Evolutionary conservation across 306 rosid species (phyloP).

Genomic region (Castanea sativa): DNA sequence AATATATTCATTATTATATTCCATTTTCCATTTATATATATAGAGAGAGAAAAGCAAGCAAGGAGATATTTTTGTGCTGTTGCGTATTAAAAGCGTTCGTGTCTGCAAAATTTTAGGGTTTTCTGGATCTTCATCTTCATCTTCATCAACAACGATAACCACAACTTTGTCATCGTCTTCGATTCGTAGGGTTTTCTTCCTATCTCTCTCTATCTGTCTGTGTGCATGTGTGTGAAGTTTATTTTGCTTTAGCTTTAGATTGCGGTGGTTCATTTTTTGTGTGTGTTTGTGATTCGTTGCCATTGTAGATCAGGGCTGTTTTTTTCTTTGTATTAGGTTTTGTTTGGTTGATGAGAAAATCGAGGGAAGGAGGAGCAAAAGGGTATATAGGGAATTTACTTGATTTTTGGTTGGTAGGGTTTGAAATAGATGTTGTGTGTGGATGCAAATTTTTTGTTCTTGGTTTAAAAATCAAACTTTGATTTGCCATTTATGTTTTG

Average conservation of each 20-base stretch:
- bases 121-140: slow-evolving; percentile 47
- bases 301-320: slow-evolving; percentile 9
- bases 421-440: background rate
- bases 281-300: background rate
- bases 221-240: background rate
- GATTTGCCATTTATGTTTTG: slow-evolving; percentile 13
- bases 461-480: background rate
- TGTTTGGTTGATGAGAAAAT: background rate
- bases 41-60: background rate
- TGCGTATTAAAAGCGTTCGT: slow-evolving; percentile 33
- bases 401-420: background rate
- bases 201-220: background rate
- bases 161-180: no score
- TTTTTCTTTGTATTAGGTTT: background rate
- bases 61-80: slow-evolving; percentile 48
- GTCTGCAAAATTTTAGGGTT: slow-evolving; percentile 47
- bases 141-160: no score
- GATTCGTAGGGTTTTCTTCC: background rate
- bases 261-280: background rate
- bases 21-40: no score
- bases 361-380: background rate
- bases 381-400: background rate
- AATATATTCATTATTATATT: no score
- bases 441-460: background rate
- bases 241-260: background rate